Percentiles rank a stretch among this genome's conserved stretches.
phyloP scores from a whole-genome alignment of 441 rosid genomes.

The Capsella rubella region DNA sequence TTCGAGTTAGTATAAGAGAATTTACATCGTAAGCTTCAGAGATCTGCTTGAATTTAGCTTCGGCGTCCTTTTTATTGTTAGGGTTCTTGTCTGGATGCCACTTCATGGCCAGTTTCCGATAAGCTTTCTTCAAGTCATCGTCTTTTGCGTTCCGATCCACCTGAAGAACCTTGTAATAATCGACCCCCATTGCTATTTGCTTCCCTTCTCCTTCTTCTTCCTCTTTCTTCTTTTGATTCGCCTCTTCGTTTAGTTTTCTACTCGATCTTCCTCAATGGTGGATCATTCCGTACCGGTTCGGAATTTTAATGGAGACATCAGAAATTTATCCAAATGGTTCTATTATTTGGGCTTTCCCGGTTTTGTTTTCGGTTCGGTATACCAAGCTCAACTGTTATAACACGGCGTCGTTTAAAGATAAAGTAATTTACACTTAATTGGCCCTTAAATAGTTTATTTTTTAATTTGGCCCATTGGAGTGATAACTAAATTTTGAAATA shows the following conservation, averaged over 20 bases:
- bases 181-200: slow-evolving; percentile 66
- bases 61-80: slow-evolving; percentile 82
- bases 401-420: not conserved
- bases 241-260: slow-evolving; percentile 2
- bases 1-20: slow-evolving; percentile 16
- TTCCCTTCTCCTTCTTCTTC: not conserved
- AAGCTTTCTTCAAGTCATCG: slow-evolving; percentile 90
- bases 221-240: slow-evolving; percentile 23
- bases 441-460: not conserved
- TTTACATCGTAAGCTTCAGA: slow-evolving; percentile 95
- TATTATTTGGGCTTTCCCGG: slow-evolving; percentile 18
- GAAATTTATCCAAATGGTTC: not conserved
- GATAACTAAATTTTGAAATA: not conserved
- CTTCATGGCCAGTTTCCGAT: slow-evolving; percentile 91
- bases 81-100: slow-evolving; percentile 99
- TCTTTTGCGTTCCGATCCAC: slow-evolving; percentile 75
- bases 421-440: not conserved
- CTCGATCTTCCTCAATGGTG: slow-evolving; percentile 30
- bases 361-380: slow-evolving; percentile 1
- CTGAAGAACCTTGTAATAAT: slow-evolving; percentile 75
- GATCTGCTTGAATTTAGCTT: slow-evolving; percentile 90
- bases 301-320: not conserved
- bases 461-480: not conserved
- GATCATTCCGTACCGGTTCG: slow-evolving; percentile 22
- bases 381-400: not conserved